phyloP scores from a whole-genome alignment of 352 stramenopile genomes.

The Pythium folliculosum region DNA sequence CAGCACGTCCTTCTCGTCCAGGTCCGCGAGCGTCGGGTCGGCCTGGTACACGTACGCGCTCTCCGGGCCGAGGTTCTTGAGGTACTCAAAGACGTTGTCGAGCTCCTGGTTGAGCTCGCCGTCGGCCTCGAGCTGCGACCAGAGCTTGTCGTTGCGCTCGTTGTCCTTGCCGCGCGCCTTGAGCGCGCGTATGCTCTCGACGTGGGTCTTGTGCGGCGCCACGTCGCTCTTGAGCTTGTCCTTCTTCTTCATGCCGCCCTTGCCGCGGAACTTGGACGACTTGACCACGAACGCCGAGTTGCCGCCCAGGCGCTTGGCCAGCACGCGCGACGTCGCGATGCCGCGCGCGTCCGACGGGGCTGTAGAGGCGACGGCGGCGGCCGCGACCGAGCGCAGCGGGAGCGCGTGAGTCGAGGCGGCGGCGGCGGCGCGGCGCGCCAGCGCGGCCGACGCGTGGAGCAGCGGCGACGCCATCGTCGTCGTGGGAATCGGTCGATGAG shows the following conservation, averaged over 20 bases:
- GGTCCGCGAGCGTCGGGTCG: conserved; percentile 57
- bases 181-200: conserved; percentile 50
- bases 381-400: not conserved
- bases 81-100: conserved; percentile 70
- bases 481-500: no score
- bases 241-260: conserved; percentile 58
- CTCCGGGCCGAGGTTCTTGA: conserved; percentile 60
- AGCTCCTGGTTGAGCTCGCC: conserved; percentile 61
- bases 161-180: conserved; percentile 41
- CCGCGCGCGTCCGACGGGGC: conserved; percentile 9
- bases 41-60: conserved; percentile 71
- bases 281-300: conserved; percentile 69
- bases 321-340: conserved; percentile 45
- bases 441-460: conserved; percentile 17
- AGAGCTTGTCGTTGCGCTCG: conserved; percentile 51
- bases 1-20: conserved; percentile 68
- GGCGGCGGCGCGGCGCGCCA: conserved; percentile 13
- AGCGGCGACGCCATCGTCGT: conserved; percentile 12
- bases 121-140: conserved; percentile 59
- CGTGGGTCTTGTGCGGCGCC: conserved; percentile 55
- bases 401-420: not conserved
- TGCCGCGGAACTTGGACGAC: conserved; percentile 53
- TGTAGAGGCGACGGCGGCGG: not conserved
- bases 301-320: conserved; percentile 70
- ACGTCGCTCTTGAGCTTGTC: conserved; percentile 70